Evolutionary conservation across 192 early-diverging fungal species (phyloP).

Genomic region (Coemansia sp.): DNA sequence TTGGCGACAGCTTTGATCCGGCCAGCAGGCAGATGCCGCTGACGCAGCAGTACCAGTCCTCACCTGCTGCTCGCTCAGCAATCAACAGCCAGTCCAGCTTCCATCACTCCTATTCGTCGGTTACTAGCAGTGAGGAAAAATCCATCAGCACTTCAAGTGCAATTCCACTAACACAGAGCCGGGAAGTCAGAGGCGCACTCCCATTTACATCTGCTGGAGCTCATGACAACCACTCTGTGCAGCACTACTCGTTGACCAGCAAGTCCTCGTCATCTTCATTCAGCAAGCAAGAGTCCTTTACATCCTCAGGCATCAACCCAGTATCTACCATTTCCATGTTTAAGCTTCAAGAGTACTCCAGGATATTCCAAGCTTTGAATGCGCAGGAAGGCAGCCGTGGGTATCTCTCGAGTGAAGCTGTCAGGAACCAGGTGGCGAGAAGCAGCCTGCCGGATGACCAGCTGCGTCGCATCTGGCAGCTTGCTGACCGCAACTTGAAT

Average conservation of each 20-base stretch:
- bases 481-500: slow-evolving; percentile 36
- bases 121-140: slow-evolving; percentile 5
- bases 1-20: slow-evolving; percentile 42
- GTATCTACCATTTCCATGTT: background rate
- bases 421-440: slow-evolving; percentile 22
- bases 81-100: background rate
- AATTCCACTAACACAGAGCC: slow-evolving; percentile 9
- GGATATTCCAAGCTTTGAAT: slow-evolving; percentile 31
- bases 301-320: slow-evolving; percentile 17
- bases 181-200: slow-evolving; percentile 14
- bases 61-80: slow-evolving; percentile 1
- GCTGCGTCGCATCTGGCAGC: slow-evolving; percentile 34
- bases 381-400: slow-evolving; percentile 23
- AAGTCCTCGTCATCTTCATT: slow-evolving; percentile 3
- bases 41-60: slow-evolving; percentile 5
- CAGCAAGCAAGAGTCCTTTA: background rate
- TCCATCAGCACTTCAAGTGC: background rate
- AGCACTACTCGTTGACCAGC: slow-evolving; percentile 2
- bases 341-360: slow-evolving; percentile 14
- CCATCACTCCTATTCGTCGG: slow-evolving; percentile 6
- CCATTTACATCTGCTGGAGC: background rate
- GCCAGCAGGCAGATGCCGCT: background rate
- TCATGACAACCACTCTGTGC: background rate
- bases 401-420: slow-evolving; percentile 20
- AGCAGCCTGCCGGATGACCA: slow-evolving; percentile 30